Evolutionary conservation across 2,329 filamentous ascomycete genomes (phyloP).

Genomic region (Cadophora gregata): DNA sequence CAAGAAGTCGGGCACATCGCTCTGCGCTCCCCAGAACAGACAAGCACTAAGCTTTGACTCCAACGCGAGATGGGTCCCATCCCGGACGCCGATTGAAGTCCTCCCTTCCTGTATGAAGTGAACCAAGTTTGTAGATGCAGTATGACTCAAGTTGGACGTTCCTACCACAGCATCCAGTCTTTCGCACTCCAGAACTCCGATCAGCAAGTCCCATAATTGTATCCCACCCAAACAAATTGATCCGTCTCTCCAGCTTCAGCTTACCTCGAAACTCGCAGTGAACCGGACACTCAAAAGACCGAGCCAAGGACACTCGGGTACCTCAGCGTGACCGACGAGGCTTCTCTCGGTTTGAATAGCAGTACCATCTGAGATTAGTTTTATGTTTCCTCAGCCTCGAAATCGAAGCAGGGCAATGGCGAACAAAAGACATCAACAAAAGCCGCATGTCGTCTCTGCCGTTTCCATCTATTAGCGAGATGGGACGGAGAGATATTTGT

Average conservation of each 20-base stretch:
- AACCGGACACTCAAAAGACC: slow-evolving; percentile 31
- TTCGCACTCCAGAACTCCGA: slow-evolving; percentile 28
- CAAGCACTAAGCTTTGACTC: slow-evolving; percentile 94
- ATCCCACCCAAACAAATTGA: slow-evolving; percentile 28
- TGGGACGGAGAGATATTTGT: slow-evolving; percentile 41
- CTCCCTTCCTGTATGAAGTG: slow-evolving; percentile 22
- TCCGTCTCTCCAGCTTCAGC: slow-evolving; percentile 31
- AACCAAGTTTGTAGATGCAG: slow-evolving; percentile 33
- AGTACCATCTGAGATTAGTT: slow-evolving; percentile 89
- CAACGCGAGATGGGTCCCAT: slow-evolving; percentile 89
- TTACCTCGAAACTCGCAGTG: slow-evolving; percentile 32
- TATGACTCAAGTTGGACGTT: slow-evolving; percentile 27
- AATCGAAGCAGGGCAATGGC: slow-evolving; percentile 69
- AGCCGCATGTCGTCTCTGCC: slow-evolving; percentile 74
- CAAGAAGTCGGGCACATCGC: slow-evolving; percentile 29
- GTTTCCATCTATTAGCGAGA: slow-evolving; percentile 45
- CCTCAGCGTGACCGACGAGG: slow-evolving; percentile 41
- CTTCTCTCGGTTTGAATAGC: slow-evolving; percentile 80
- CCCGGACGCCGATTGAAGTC: slow-evolving; percentile 36
- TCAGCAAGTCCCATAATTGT: slow-evolving; percentile 24
- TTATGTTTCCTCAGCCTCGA: slow-evolving; percentile 81
- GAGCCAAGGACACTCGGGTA: slow-evolving; percentile 33
- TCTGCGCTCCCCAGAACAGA: slow-evolving; percentile 52
- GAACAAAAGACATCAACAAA: slow-evolving; percentile 98
- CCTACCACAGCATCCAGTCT: slow-evolving; percentile 38